Conservation (phyloP, 306 rosid species). For the Echinosophora koreensis region DNA sequence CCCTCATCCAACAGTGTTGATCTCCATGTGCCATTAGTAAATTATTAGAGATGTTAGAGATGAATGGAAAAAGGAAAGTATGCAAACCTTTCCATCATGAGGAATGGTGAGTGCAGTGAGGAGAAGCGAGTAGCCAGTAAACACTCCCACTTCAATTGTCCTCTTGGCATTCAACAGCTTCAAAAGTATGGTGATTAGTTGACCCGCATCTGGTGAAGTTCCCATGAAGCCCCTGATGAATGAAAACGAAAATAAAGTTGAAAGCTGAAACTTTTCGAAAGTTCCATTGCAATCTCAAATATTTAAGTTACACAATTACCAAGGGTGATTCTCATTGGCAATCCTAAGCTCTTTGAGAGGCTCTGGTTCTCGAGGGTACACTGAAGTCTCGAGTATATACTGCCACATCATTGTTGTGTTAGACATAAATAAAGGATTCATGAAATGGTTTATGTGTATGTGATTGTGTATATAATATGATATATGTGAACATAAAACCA, state of each 20-base stretch:
- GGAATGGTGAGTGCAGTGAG: constrained; percentile 72
- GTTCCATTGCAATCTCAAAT: too few relatives aligned
- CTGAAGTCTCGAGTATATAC: constrained; percentile 55
- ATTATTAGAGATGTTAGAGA: too few relatives aligned
- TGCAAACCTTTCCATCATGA: constrained; percentile 60
- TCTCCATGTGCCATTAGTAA: too few relatives aligned
- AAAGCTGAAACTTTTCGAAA: too few relatives aligned
- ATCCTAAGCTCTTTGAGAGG: constrained; percentile 52
- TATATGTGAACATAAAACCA: too few relatives aligned
- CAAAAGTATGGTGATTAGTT: constrained; percentile 44
- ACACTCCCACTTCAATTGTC: constrained; percentile 71
- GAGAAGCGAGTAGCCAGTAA: constrained; percentile 76
- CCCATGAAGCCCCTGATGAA: constrained; percentile 46
- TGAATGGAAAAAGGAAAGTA: too few relatives aligned
- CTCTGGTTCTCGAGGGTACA: constrained; percentile 52
- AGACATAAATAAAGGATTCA: neutral
- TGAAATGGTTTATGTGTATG: too few relatives aligned
- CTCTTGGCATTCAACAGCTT: constrained; percentile 50
- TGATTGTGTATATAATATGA: too few relatives aligned
- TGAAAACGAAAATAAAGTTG: neutral
- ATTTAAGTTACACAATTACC: constrained; percentile 12
- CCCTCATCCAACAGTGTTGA: too few relatives aligned
- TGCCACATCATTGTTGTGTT: constrained; percentile 22
- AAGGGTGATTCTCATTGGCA: constrained; percentile 43
- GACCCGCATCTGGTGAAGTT: constrained; percentile 52